phyloP scores from a whole-genome alignment of 2,329 filamentous ascomycete species.

The Aspergillus sp. region DNA sequence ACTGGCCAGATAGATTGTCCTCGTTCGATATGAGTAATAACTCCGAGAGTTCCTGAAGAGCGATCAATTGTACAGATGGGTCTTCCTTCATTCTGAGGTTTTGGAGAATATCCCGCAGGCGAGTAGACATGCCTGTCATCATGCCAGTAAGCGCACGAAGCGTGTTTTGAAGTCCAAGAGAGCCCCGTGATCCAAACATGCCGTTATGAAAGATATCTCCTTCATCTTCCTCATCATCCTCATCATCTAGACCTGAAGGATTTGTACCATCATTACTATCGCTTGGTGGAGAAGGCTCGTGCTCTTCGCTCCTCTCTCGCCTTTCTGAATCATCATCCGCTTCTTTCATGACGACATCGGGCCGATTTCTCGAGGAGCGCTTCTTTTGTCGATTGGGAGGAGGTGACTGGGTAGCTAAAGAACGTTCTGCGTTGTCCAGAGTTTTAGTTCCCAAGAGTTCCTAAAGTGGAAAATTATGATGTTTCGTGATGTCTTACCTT shows the following conservation, averaged over 20 bases:
- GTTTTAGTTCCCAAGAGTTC: constrained; percentile 3
- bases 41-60: constrained; percentile 89
- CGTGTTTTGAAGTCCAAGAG: constrained; percentile 71
- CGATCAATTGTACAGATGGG: constrained; percentile 82
- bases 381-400: constrained; percentile 53
- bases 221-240: constrained; percentile 59
- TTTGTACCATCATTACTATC: constrained; percentile 66
- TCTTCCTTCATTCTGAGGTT: constrained; percentile 82
- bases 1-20: constrained; percentile 92
- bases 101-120: constrained; percentile 73
- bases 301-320: constrained; percentile 46
- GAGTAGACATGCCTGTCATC: constrained; percentile 79
- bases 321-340: constrained; percentile 56
- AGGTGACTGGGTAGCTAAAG: constrained; percentile 34
- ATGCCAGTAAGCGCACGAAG: constrained; percentile 86
- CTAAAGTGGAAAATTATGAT: neutral
- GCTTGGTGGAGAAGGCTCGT: constrained; percentile 59
- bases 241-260: constrained; percentile 53
- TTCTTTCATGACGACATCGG: constrained; percentile 71
- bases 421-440: constrained; percentile 29
- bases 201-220: constrained; percentile 61
- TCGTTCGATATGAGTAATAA: constrained; percentile 92
- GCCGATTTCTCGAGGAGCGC: constrained; percentile 53
- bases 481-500: constrained; percentile 42
- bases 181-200: constrained; percentile 65